Evolutionary conservation across 345 rosid species (phyloP), one percentile per base, ranked within the genome.

Genomic region (Euphorbia tirucalli): DNA sequence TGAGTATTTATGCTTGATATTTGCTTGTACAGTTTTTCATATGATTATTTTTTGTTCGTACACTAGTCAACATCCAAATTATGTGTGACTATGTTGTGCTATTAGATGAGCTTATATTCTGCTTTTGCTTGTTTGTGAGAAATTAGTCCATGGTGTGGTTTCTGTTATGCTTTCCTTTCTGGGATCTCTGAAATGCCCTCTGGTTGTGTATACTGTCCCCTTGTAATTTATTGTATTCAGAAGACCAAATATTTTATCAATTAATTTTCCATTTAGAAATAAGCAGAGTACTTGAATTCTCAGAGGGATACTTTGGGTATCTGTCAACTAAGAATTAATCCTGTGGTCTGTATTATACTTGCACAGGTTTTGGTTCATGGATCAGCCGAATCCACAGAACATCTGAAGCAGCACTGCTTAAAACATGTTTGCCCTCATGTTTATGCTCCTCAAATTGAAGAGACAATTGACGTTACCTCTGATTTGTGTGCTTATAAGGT

Each of bases 401-500:
- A 92, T 86, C 78, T 95, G 87, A 95, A 87, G 85, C 96, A 95
- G 76, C 97, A 90, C 71, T 90, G 97, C 85, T 71, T 87, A 80
- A 92, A 90, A 84, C 85, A 78, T 55, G 88, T 89, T 39, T 90
- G 96, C 64, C 92, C 97, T 60, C 91, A 92, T 49, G 98, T 95
- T 78, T 95, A 88, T 72, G 91, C 97, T 72, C 98, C 99, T 14
- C 88, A 88, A 74, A 84, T 87, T 69, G 99, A 89, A 84, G 98
- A 92, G 83, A 89, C 93, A 0, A 84, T 92, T 62, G 98, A 95
- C 64, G 96, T 92, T 71, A 92, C 99, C 25, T 95, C 98, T 76
- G 98, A 95, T 80, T 76, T 92, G 75, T 92, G 99, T 84, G 99
- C 97, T 41, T 90, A 90, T 65, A 95, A 95, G 96, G 98, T 95